Evolutionary conservation across 2,329 filamentous ascomycete genomes (phyloP), one percentile per base, ranked within the genome.

Genomic region (Lanzia echinophila): DNA sequence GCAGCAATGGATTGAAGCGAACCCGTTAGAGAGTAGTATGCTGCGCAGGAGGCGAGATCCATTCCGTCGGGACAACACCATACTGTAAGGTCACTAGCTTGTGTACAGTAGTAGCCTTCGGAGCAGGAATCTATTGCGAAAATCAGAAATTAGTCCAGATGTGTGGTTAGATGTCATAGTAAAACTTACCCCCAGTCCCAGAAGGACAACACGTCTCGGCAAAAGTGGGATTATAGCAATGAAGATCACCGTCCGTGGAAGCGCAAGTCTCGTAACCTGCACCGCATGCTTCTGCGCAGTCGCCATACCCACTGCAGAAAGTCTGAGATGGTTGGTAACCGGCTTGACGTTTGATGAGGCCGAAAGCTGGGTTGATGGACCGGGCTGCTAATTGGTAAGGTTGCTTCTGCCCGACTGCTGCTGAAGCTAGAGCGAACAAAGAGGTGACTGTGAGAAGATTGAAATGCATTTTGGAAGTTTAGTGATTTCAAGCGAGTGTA

Each of bases 11-110:
- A 50, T 39, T 54, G 52, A 2, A 84, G 75, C 42, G 68, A 68
- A 50, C 77, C 79, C 32, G 74, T 70, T 51, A 79, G 69, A 43
- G 67, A 69, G 61, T 76, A 77, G 31, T 70, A 72, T 50, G 71
- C 68, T 53, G 82, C 81, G 68, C 82, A 86, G 44, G 76, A 69
- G 24, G 68, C 69, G 47, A 83, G 72, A 57, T 75, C 72, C 73
- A 79, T 72, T 57, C 70, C 60, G 55, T 61, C 22, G 36, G 80
- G 79, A 69, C 82, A 86, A 73, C 82, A 86, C 72, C 78, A 78
- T 33, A 81, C 83, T 54, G 74, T 70, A 51, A 70, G 68, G 43
- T 67, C 62, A 50, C 69, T 66, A 65, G 83, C 76, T 60, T 76
- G 72, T n/a, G 79, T 75, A 72, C 83, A 86, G 73, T 79, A 85